phyloP scores from a whole-genome alignment of 2,329 filamentous ascomycete genomes.

The Gliomastix tumulicola region DNA sequence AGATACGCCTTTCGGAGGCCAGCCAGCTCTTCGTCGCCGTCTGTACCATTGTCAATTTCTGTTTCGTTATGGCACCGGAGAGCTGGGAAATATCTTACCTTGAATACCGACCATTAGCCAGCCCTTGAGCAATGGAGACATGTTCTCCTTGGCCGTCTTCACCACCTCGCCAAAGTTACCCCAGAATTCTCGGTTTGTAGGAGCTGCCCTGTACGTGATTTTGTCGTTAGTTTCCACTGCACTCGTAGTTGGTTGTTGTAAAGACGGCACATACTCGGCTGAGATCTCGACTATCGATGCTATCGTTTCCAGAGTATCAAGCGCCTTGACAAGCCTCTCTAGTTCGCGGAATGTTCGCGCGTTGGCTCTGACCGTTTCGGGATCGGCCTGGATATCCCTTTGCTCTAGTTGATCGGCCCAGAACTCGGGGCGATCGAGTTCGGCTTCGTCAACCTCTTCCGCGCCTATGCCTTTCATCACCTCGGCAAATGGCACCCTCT shows the following conservation, averaged over 20 bases:
- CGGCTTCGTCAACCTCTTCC: conserved; percentile 25
- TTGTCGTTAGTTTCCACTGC: too few relatives aligned
- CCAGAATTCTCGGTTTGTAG: conserved; percentile 41
- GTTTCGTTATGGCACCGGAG: not conserved
- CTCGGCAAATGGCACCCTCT: conserved; percentile 40
- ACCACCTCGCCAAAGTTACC: conserved; percentile 46
- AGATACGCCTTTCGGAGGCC: conserved; percentile 71
- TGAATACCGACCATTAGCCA: conserved; percentile 54
- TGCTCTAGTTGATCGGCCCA: conserved; percentile 28
- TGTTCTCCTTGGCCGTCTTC: conserved; percentile 44
- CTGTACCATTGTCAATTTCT: conserved; percentile 16
- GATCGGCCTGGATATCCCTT: conserved; percentile 24
- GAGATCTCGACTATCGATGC: conserved; percentile 46
- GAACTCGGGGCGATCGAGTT: conserved; percentile 31
- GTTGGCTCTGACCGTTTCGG: conserved; percentile 39
- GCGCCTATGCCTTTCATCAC: conserved; percentile 35
- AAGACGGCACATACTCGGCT: conserved; percentile 34
- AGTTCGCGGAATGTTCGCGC: conserved; percentile 62
- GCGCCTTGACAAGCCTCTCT: conserved; percentile 56
- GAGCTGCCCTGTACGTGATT: conserved; percentile 22
- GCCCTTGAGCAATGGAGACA: conserved; percentile 55
- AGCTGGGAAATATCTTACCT: conserved; percentile 32
- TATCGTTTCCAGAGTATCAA: conserved; percentile 64
- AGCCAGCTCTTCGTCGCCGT: conserved; percentile 54
- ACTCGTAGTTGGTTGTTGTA: too few relatives aligned